phyloP scores from a whole-genome alignment of 352 stramenopile genomes.

The Phytophthora crassamura region DNA sequence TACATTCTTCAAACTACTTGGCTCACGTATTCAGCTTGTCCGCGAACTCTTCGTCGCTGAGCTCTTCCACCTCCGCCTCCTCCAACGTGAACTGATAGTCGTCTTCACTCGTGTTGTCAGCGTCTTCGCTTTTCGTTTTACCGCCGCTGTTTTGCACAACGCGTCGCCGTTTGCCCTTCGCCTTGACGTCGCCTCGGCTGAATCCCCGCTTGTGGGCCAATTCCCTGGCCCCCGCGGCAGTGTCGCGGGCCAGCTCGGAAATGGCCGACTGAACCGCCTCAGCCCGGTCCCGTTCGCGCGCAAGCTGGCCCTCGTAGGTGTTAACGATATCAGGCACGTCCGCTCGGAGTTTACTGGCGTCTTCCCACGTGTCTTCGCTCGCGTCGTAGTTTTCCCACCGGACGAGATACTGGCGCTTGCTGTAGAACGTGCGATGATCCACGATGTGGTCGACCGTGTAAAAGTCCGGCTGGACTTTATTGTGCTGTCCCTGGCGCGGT shows the following conservation, averaged over 20 bases:
- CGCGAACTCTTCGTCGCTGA: conserved; percentile 28
- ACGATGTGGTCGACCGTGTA: conserved; percentile 76
- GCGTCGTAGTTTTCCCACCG: conserved; percentile 74
- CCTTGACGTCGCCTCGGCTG: not conserved
- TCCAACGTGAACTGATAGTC: conserved; percentile 35
- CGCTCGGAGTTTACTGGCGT: conserved; percentile 47
- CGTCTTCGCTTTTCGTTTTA: conserved; percentile 6
- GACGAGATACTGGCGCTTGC: conserved; percentile 65
- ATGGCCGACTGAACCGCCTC: conserved; percentile 21
- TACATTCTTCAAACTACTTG: no score
- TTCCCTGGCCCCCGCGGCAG: conserved; percentile 3
- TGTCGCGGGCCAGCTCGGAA: conserved; percentile 10
- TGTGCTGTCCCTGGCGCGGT: not conserved
- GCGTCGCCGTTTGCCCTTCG: conserved; percentile 18
- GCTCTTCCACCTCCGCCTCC: conserved; percentile 36
- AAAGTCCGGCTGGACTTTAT: conserved; percentile 18
- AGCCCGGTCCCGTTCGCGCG: conserved; percentile 5
- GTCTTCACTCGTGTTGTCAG: conserved; percentile 28
- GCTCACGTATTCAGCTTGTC: conserved; percentile 31
- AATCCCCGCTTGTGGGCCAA: conserved; percentile 9
- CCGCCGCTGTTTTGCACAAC: conserved; percentile 26
- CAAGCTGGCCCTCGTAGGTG: conserved; percentile 53
- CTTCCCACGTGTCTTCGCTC: conserved; percentile 75
- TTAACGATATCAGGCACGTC: conserved; percentile 65
- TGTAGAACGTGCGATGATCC: conserved; percentile 44